Evolutionary conservation across 1,284 basidiomycete genomes (phyloP), one percentile per base, ranked within the genome.

Genomic region (Flammula alnicola): DNA sequence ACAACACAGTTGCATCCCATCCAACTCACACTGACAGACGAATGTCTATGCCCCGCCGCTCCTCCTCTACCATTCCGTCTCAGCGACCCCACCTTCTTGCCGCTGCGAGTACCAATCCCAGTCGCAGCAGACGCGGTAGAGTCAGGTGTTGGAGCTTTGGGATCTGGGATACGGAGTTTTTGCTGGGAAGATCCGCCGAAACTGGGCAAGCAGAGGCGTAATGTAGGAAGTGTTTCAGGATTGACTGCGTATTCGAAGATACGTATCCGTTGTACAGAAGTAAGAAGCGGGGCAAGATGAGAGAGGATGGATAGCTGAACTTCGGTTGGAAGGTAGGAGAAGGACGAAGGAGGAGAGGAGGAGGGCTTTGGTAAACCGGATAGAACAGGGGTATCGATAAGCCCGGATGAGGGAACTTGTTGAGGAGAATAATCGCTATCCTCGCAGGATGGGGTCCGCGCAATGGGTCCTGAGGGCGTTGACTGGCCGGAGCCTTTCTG

Each of bases 301-400:
- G 80, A 78, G 25, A 88, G 72, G 46, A 83, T 79, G 59, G 81
- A 58, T 3, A 83, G 70, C 51, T 81, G 77, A 16, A 89, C 69
- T 61, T 89, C 86, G 17, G 66, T 75, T 0, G 86, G 86, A 22
- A 89, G 71, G 11, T 59, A 59, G 14, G 56, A 59, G 58, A 79
- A 81, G 7, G 68, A 66, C 54, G 72, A 71, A 17, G 3, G 35
- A 23, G 23, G 22, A 17, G 14, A 36, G 40, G 20, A 11, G 10
- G 12, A 19, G 16, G 29, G 22, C 19, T 25, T 39, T 26, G 29
- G 20, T 23, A 22, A 31, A n/a, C 10, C n/a, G 23, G 22, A 17
- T n/a, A 36, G 40, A 17, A 11, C 11, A 11, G 16, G 16, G 29
- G 22, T 17, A 19, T 39, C 23, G 29, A 19, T 23, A 22, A 31